Conservation (phyloP, 2,329 filamentous ascomycete species). For the Alternaria sp. region DNA sequence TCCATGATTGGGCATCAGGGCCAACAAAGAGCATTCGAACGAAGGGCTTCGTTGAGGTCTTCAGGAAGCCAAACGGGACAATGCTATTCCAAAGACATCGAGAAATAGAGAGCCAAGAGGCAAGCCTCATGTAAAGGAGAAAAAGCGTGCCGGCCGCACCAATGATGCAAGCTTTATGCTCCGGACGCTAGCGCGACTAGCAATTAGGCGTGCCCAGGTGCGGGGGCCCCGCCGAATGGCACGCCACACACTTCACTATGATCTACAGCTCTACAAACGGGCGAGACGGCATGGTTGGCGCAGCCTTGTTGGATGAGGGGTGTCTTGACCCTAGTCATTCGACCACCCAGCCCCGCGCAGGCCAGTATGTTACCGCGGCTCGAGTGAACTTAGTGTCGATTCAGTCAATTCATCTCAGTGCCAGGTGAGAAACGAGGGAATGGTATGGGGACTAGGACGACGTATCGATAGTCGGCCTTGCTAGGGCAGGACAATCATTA, state of each 20-base stretch:
- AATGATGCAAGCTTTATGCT: constrained; percentile 1
- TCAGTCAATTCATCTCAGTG: background rate
- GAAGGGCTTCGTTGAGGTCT: background rate
- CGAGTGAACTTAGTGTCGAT: constrained; percentile 4
- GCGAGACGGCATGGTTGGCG: background rate
- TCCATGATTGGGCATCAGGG: background rate
- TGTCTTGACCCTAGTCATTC: background rate
- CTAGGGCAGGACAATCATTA: constrained; percentile 1
- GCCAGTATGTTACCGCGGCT: constrained; percentile 15
- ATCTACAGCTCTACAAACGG: constrained; percentile 6
- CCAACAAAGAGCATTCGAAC: background rate
- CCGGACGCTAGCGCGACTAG: background rate
- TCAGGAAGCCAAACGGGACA: background rate
- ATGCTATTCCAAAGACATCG: background rate
- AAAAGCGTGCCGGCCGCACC: background rate
- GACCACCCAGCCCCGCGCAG: constrained; percentile 3
- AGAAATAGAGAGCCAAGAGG: background rate
- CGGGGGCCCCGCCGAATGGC: constrained; percentile 15
- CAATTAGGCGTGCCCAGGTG: background rate
- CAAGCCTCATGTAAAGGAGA: background rate
- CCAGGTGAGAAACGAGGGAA: background rate
- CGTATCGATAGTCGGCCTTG: background rate
- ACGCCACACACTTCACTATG: constrained; percentile 4
- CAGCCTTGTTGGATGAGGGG: constrained; percentile 3
- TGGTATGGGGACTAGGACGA: background rate